Conservation (phyloP, 345 rosid genomes). For the Camelina hispida region DNA sequence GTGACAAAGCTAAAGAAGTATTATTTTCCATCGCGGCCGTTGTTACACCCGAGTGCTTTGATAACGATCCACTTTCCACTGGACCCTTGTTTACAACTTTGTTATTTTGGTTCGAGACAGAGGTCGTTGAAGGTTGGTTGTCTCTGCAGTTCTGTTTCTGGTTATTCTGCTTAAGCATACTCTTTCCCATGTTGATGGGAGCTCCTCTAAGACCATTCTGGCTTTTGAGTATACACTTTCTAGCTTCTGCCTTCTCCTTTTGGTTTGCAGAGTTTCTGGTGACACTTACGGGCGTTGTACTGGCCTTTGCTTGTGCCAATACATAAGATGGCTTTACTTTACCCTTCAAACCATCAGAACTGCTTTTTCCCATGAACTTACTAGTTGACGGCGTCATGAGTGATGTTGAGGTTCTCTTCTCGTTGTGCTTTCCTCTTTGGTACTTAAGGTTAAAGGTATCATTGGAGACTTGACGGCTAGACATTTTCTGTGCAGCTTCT, state of each 20-base stretch:
- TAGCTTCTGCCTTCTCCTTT: constrained; percentile 56
- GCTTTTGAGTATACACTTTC: constrained; percentile 47
- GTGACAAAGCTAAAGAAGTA: constrained; percentile 44
- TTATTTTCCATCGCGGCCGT: constrained; percentile 46
- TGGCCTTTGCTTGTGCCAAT: constrained; percentile 54
- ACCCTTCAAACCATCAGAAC: constrained; percentile 47
- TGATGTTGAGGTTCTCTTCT: constrained; percentile 42
- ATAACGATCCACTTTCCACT: constrained; percentile 43
- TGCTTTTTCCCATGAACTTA: constrained; percentile 44
- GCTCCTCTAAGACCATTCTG: constrained; percentile 54
- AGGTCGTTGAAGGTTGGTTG: constrained; percentile 46
- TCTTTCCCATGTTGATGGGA: constrained; percentile 43
- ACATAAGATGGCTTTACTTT: constrained; percentile 54
- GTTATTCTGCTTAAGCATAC: constrained; percentile 68
- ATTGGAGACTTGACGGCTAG: constrained; percentile 52
- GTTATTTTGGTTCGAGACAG: constrained; percentile 47
- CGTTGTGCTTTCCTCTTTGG: constrained; percentile 48
- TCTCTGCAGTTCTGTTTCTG: constrained; percentile 76
- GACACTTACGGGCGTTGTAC: constrained; percentile 40
- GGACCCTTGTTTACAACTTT: constrained; percentile 50
- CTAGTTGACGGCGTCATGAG: constrained; percentile 24
- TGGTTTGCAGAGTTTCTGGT: constrained; percentile 44
- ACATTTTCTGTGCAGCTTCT: constrained; percentile 61
- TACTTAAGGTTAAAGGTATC: constrained; percentile 38
- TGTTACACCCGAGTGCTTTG: constrained; percentile 47